Percentiles rank a stretch among this genome's conserved stretches.
phyloP scores from a whole-genome alignment of 2,329 filamentous ascomycete species.

The Xylariaceae sp. region DNA sequence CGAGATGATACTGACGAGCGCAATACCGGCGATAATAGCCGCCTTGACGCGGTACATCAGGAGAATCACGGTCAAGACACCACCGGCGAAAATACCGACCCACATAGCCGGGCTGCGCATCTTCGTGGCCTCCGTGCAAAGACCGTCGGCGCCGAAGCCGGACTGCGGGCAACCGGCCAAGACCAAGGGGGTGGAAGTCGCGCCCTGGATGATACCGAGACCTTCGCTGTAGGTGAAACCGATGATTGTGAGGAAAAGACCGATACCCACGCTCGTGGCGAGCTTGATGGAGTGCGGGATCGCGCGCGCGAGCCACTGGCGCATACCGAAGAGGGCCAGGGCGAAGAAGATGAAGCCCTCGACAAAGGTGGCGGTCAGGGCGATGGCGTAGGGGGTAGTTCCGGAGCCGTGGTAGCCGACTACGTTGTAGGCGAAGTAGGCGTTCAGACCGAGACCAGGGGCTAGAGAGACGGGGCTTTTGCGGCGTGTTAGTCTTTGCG shows the following conservation, averaged over 20 bases:
- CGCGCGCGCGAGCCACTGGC: conserved; percentile 80
- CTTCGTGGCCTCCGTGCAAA: conserved; percentile 60
- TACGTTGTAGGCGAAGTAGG: conserved; percentile 71
- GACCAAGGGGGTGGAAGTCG: conserved; percentile 61
- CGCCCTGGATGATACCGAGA: conserved; percentile 71
- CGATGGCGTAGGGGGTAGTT: conserved; percentile 66
- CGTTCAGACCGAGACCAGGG: conserved; percentile 77
- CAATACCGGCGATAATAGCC: conserved; percentile 76
- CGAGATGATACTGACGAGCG: conserved; percentile 81
- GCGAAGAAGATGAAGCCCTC: conserved; percentile 82
- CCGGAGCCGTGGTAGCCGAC: conserved; percentile 73
- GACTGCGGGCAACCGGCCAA: conserved; percentile 63
- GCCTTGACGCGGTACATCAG: conserved; percentile 86
- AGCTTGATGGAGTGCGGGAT: conserved; percentile 83
- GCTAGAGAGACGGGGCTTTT: conserved; percentile 59
- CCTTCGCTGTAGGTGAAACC: conserved; percentile 75
- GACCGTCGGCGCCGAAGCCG: conserved; percentile 40
- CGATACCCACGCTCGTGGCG: conserved; percentile 79
- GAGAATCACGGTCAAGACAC: conserved; percentile 69
- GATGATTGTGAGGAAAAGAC: conserved; percentile 72
- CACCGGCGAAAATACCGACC: conserved; percentile 83
- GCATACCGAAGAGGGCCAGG: conserved; percentile 72
- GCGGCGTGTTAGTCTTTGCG: conserved; percentile 14
- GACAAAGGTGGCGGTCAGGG: conserved; percentile 80
- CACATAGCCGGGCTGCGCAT: conserved; percentile 82